phyloP scores from a whole-genome alignment of 2,329 filamentous ascomycete genomes.

The Microcera coccophila region DNA sequence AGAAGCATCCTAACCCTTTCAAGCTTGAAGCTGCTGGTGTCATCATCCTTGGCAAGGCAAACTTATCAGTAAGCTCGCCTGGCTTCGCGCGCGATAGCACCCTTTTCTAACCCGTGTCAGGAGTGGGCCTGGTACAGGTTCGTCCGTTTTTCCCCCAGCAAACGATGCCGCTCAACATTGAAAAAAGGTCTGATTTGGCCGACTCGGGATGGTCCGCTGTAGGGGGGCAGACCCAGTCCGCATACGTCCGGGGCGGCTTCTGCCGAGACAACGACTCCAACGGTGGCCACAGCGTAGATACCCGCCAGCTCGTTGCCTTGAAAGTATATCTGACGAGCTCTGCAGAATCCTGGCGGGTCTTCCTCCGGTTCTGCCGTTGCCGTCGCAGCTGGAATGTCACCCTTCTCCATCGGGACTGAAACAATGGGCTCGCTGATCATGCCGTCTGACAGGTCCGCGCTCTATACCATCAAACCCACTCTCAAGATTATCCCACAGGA shows the following conservation, averaged over 20 bases:
- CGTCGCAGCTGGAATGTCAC: constrained; percentile 50
- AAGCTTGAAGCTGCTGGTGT: constrained; percentile 5
- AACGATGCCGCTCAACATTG: neutral
- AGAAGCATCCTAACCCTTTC: neutral
- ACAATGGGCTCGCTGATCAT: constrained; percentile 44
- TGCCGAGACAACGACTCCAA: constrained; percentile 2
- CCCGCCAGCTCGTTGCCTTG: neutral
- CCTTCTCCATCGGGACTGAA: constrained; percentile 55
- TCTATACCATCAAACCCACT: constrained; percentile 13
- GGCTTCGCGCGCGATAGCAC: neutral
- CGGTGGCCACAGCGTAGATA: constrained; percentile 11
- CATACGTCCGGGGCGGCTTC: constrained; percentile 10
- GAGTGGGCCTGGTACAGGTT: neutral
- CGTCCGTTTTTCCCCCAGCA: neutral
- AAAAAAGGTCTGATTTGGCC: neutral
- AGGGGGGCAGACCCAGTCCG: constrained; percentile 11
- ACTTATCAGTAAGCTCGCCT: constrained; percentile 7
- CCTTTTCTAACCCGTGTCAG: neutral
- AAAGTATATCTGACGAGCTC: neutral
- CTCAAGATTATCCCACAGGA: constrained; percentile 4
- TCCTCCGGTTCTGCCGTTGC: constrained; percentile 53
- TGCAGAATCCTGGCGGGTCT: constrained; percentile 43
- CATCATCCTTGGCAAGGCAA: constrained; percentile 15
- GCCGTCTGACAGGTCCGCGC: constrained; percentile 8
- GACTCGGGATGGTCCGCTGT: constrained; percentile 13